phyloP scores from a whole-genome alignment of 371 early-diverging fungal species.

The Paramicrosporidium saccamoebae region DNA sequence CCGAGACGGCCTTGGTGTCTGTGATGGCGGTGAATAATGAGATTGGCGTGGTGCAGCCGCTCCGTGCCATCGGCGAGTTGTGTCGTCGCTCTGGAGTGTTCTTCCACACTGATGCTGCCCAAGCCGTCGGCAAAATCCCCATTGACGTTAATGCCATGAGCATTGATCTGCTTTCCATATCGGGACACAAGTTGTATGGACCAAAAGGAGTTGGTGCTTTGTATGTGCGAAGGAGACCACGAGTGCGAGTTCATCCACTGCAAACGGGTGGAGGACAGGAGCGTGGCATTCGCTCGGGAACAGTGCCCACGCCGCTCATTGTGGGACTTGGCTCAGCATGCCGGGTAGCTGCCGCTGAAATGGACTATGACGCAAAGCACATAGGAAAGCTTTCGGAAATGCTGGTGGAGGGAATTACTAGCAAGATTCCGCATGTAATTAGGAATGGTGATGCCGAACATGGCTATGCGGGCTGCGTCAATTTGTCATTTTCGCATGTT shows the following conservation, averaged over 20 bases:
- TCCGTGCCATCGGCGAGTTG: slow-evolving; percentile 68
- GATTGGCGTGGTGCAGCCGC: slow-evolving; percentile 91
- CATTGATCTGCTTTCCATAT: slow-evolving; percentile 84
- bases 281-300: slow-evolving; percentile 88
- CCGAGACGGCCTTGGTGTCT: slow-evolving; percentile 73
- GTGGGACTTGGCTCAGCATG: slow-evolving; percentile 95
- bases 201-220: slow-evolving; percentile 96
- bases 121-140: slow-evolving; percentile 91
- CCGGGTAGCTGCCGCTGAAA: slow-evolving; percentile 47
- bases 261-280: slow-evolving; percentile 96
- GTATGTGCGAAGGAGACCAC: slow-evolving; percentile 79
- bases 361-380: slow-evolving; percentile 50
- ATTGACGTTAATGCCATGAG: slow-evolving; percentile 85
- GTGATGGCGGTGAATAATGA: slow-evolving; percentile 98
- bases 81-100: slow-evolving; percentile 61
- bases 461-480: slow-evolving; percentile 84
- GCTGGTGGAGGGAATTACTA: slow-evolving; percentile 36
- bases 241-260: slow-evolving; percentile 76
- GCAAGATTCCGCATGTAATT: slow-evolving; percentile 35
- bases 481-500: slow-evolving; percentile 95
- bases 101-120: slow-evolving; percentile 98
- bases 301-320: slow-evolving; percentile 76
- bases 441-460: slow-evolving; percentile 56
- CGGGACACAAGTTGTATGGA: slow-evolving; percentile 96
- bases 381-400: slow-evolving; percentile 34